Percentiles rank a stretch among this genome's conserved stretches.
Conservation (phyloP, 768 basidiomycete genomes). For the Albatrellus ellisii region DNA sequence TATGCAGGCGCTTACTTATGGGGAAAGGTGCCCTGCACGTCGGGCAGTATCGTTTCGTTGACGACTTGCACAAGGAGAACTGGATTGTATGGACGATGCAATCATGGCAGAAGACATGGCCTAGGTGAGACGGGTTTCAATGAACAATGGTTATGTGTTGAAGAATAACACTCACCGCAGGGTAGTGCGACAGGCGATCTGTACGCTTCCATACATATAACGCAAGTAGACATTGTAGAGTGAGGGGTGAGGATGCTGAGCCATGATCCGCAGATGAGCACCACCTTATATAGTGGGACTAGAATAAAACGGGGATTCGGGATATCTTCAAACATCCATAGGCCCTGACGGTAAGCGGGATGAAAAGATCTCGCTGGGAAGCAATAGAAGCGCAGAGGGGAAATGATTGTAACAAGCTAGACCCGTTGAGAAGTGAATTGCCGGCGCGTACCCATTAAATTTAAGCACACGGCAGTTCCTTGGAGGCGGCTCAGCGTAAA, state of each 20-base stretch:
- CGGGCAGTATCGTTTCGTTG: not conserved
- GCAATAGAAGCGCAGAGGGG: too few relatives aligned
- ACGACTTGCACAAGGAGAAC: not conserved
- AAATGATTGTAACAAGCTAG: too few relatives aligned
- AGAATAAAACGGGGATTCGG: too few relatives aligned
- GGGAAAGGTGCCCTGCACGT: not conserved
- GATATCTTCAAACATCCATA: too few relatives aligned
- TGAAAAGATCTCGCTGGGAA: too few relatives aligned
- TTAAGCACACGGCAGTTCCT: too few relatives aligned
- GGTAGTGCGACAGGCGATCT: slow-evolving; percentile 10
- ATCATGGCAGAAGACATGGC: slow-evolving; percentile 2
- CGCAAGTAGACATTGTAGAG: slow-evolving; percentile 8
- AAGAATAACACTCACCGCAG: slow-evolving; percentile 2
- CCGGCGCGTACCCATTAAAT: too few relatives aligned
- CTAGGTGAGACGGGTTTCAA: not conserved
- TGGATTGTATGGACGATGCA: not conserved
- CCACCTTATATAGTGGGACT: too few relatives aligned
- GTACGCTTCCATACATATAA: slow-evolving; percentile 10
- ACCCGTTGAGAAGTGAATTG: too few relatives aligned
- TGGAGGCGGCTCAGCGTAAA: too few relatives aligned
- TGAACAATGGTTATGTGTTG: not conserved
- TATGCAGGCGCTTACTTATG: not conserved
- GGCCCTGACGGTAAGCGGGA: too few relatives aligned
- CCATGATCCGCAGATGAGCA: too few relatives aligned
- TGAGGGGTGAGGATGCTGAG: not conserved